Percentiles rank a stretch among this genome's conserved stretches.
Conservation (phyloP, 495 filamentous ascomycete genomes). For the Hyphodiscus hymeniophilus region DNA sequence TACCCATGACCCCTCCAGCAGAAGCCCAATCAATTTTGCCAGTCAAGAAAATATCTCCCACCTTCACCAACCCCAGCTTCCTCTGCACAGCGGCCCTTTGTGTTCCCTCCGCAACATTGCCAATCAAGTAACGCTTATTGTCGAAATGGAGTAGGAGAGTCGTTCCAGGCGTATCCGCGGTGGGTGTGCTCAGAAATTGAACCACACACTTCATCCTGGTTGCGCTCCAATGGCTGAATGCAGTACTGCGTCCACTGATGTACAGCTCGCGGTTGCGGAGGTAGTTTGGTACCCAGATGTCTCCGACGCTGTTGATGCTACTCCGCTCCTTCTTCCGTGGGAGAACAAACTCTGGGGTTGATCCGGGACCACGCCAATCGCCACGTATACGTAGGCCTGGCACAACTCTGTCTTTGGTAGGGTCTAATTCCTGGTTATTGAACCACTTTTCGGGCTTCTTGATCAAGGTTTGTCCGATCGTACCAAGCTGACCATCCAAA, state of each 20-base stretch:
- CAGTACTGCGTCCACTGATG: too few relatives aligned
- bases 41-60: constrained; percentile 72
- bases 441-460: too few relatives aligned
- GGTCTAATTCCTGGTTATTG: too few relatives aligned
- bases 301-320: background rate
- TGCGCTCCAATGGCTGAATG: background rate
- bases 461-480: too few relatives aligned
- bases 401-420: background rate
- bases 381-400: background rate
- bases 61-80: constrained; percentile 47
- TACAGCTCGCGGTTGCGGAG: too few relatives aligned
- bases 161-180: constrained; percentile 81
- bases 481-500: too few relatives aligned
- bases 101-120: constrained; percentile 72
- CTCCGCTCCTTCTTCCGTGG: background rate
- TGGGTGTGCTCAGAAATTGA: constrained; percentile 73
- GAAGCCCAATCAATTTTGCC: constrained; percentile 67
- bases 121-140: constrained; percentile 78
- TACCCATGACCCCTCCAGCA: constrained; percentile 73
- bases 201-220: constrained; percentile 58
- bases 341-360: background rate
- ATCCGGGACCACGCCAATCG: background rate
- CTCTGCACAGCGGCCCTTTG: constrained; percentile 69
- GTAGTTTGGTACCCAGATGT: background rate
- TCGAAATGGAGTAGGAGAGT: constrained; percentile 69